A percentile compares a stretch with the other conserved stretches of the same genome.
These are phyloP conservation scores for Phytophthora chlamydospora DNA, from an alignment of 352 stramenopile genomes.

Conservation along the genomic window DNA sequence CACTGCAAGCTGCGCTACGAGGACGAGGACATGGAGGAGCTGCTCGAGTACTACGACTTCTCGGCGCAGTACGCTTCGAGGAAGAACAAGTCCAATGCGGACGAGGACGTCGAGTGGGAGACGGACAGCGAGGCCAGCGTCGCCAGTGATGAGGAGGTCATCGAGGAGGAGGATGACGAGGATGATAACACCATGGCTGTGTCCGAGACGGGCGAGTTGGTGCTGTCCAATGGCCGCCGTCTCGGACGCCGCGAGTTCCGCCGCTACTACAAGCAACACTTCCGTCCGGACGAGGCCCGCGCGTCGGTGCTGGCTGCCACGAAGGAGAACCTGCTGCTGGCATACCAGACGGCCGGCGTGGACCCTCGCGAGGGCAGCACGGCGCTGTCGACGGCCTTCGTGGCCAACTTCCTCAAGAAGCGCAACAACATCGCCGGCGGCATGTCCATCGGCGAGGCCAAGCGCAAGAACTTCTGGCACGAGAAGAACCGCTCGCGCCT, in stretches of 20 bases:
- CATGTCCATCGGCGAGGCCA: slow-evolving; percentile 75
- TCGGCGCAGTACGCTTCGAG: slow-evolving; percentile 71
- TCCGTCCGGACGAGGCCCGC: slow-evolving; percentile 78
- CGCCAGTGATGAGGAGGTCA: slow-evolving; percentile 74
- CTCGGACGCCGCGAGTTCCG: slow-evolving; percentile 90
- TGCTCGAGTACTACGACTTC: slow-evolving; percentile 93
- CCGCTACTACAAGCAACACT: slow-evolving; percentile 91
- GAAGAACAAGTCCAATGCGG: slow-evolving; percentile 37
- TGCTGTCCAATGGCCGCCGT: slow-evolving; percentile 82
- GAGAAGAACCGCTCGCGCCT: slow-evolving; percentile 83
- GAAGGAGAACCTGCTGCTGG: slow-evolving; percentile 79
- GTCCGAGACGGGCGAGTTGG: slow-evolving; percentile 89
- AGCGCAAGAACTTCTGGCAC: slow-evolving; percentile 74
- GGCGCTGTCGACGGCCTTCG: slow-evolving; percentile 78
- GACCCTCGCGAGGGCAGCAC: slow-evolving; percentile 62
- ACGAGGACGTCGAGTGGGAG: slow-evolving; percentile 72
- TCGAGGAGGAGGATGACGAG: slow-evolving; percentile 58
- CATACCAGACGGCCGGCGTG: slow-evolving; percentile 76
- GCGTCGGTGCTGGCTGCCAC: slow-evolving; percentile 78
- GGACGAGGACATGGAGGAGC: slow-evolving; percentile 90
- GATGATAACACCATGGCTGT: slow-evolving; percentile 74
- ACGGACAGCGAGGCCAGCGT: slow-evolving; percentile 84
- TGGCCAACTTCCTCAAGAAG: slow-evolving; percentile 82
- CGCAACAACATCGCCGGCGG: slow-evolving; percentile 82
- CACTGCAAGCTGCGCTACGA: slow-evolving; percentile 94